phyloP scores from a whole-genome alignment of 176 grass and related monocot species.

The Typha latifolia region DNA sequence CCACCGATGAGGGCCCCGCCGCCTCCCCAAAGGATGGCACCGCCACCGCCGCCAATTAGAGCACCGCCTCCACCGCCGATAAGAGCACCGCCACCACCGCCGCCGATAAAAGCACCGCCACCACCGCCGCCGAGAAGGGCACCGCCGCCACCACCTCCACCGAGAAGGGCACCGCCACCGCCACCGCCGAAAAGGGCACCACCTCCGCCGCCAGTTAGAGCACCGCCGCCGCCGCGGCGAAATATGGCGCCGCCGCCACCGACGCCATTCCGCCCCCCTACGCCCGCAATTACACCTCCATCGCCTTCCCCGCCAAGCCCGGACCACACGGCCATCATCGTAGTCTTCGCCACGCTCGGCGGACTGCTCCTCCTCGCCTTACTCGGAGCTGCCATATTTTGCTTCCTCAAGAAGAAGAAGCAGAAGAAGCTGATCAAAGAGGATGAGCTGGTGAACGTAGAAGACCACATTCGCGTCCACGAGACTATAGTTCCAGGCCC shows the following conservation, averaged over 20 bases:
- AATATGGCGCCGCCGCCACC: no score
- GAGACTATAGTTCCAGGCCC: slow-evolving; percentile 2
- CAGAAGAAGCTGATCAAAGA: slow-evolving; percentile 1
- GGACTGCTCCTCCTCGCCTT: slow-evolving; percentile 10
- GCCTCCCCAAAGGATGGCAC: not conserved
- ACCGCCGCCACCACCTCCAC: no score
- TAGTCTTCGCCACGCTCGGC: slow-evolving; percentile 2
- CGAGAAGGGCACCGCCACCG: no score
- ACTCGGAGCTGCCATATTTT: slow-evolving; percentile 1
- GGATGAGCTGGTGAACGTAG: not conserved
- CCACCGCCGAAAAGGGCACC: no score
- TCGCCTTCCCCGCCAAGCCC: not conserved
- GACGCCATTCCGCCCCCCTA: not conserved
- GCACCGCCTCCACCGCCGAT: not conserved
- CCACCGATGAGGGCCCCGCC: not conserved
- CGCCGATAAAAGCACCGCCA: no score
- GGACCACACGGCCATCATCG: slow-evolving; percentile 2
- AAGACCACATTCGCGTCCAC: not conserved
- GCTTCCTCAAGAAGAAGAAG: slow-evolving; percentile 8
- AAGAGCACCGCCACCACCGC: no score
- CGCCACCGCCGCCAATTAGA: not conserved
- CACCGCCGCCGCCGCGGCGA: no score
- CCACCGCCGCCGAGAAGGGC: no score
- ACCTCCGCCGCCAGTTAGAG: no score
- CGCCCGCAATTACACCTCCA: not conserved